Evolutionary conservation across 768 basidiomycete species (phyloP).

Genomic region (Leccinum variicolor): DNA sequence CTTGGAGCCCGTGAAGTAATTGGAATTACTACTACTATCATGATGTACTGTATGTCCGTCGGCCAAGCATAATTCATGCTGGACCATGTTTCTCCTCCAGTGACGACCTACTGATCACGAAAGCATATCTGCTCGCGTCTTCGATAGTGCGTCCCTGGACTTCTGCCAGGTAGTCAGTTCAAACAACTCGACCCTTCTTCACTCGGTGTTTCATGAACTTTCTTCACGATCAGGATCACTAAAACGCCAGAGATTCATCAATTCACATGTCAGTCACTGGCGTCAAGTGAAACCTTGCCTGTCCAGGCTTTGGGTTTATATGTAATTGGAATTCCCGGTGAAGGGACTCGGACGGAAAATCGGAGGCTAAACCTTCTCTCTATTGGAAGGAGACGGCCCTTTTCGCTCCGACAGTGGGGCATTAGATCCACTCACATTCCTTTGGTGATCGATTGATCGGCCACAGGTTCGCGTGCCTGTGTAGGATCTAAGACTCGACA

Average conservation of each 20-base stretch:
- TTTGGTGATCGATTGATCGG: no score
- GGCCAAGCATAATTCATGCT: background rate
- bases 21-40: background rate
- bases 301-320: background rate
- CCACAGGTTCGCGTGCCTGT: no score
- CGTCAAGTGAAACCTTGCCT: background rate
- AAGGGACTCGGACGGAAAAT: background rate
- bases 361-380: background rate
- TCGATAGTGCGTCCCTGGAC: background rate
- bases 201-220: background rate
- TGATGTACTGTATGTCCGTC: background rate
- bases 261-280: background rate
- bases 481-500: no score
- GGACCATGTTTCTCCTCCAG: background rate
- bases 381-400: background rate
- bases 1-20: background rate
- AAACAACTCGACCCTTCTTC: background rate
- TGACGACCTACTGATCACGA: background rate
- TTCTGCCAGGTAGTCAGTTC: background rate
- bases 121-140: background rate
- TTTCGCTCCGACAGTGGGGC: no score
- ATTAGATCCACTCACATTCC: no score
- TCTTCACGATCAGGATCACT: background rate
- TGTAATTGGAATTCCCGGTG: background rate
- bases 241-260: background rate